phyloP scores from a whole-genome alignment of 257 asterid species.

The Striga asiatica region DNA sequence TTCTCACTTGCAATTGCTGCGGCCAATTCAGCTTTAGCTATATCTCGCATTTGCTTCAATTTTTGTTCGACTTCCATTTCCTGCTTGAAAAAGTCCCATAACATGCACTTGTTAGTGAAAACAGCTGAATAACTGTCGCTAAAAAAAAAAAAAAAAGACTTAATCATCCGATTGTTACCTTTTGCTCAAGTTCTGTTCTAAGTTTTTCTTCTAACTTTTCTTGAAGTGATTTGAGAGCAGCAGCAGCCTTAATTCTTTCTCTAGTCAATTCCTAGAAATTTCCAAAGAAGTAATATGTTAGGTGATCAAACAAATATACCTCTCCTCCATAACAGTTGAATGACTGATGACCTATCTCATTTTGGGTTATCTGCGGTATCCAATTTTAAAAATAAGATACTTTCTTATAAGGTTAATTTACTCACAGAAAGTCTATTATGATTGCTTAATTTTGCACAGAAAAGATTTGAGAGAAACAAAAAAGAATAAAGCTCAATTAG shows the following conservation, averaged over 20 bases:
- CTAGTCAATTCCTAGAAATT: constrained; percentile 61
- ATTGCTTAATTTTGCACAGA: neutral
- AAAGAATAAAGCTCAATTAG: neutral
- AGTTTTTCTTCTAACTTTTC: constrained; percentile 62
- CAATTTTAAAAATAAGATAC: constrained; percentile 7
- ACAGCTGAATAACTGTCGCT: neutral
- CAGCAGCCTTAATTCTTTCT: constrained; percentile 75
- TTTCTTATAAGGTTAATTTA: constrained; percentile 1
- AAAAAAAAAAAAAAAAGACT: neutral
- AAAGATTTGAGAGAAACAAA: neutral
- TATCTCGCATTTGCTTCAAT: constrained; percentile 51
- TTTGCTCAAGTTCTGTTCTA: constrained; percentile 54
- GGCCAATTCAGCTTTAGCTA: constrained; percentile 69
- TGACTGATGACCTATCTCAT: neutral
- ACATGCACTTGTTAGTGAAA: constrained; percentile 7
- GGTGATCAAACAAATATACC: constrained; percentile 13
- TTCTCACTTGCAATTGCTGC: constrained; percentile 91
- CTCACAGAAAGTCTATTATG: neutral
- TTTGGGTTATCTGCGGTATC: neutral
- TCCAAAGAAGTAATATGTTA: neutral
- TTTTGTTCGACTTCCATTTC: constrained; percentile 61
- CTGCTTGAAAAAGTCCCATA: constrained; percentile 35
- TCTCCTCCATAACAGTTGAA: constrained; percentile 4
- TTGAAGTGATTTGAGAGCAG: constrained; percentile 80
- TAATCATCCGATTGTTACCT: constrained; percentile 34